phyloP scores from a whole-genome alignment of 148 eudicot genomes.

The Amaranthus cruentus region DNA sequence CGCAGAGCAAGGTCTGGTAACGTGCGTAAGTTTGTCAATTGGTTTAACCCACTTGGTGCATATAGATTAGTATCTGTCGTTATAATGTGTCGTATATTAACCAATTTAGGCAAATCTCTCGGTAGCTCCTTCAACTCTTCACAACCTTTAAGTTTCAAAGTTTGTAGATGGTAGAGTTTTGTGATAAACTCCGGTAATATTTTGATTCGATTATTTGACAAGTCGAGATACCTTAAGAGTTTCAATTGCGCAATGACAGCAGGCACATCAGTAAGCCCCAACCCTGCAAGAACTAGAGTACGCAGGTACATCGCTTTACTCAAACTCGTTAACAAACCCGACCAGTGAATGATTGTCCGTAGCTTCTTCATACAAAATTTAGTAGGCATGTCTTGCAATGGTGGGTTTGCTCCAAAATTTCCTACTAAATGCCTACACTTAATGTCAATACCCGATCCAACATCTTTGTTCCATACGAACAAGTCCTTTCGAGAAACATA shows the following conservation, averaged over 20 bases:
- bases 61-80: neutral
- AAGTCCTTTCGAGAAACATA: conserved; percentile 13
- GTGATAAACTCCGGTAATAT: conserved; percentile 11
- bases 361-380: neutral
- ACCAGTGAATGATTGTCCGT: neutral
- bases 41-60: neutral
- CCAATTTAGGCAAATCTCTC: neutral
- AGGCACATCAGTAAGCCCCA: neutral
- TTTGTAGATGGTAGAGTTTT: conserved; percentile 19
- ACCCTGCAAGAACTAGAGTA: neutral
- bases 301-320: conserved; percentile 9
- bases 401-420: neutral
- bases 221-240: conserved; percentile 13
- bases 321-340: neutral
- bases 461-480: neutral
- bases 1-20: conserved; percentile 5
- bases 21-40: conserved; percentile 1
- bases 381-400: neutral
- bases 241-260: conserved; percentile 1
- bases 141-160: neutral
- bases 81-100: conserved; percentile 16
- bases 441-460: neutral
- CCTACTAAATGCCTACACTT: conserved; percentile 4
- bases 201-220: conserved; percentile 4
- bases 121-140: conserved; percentile 10